A percentile compares a stretch with the other conserved stretches of the same genome.
Conservation (phyloP, 306 rosid genomes). For the Trifolium dubium region DNA sequence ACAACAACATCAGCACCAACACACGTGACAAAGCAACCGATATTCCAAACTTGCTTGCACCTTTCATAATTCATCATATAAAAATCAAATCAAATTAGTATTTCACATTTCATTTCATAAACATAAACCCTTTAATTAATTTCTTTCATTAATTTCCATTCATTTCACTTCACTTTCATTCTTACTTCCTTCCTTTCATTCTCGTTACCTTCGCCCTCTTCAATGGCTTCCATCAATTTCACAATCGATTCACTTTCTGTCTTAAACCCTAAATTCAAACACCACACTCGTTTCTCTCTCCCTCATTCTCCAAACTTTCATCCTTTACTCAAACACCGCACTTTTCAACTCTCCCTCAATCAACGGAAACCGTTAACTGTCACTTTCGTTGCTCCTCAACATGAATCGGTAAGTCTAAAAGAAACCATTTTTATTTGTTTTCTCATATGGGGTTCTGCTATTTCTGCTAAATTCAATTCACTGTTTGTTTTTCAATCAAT, state of each 20-base stretch:
- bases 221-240: slow-evolving; percentile 44
- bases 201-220: slow-evolving; percentile 48
- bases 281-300: slow-evolving; percentile 19
- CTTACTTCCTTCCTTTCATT: neutral
- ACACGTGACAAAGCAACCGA: neutral
- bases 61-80: neutral
- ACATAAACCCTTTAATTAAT: slow-evolving; percentile 32
- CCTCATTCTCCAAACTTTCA: slow-evolving; percentile 48
- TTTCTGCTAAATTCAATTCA: neutral
- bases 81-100: neutral
- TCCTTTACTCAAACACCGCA: slow-evolving; percentile 50
- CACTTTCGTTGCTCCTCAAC: slow-evolving; percentile 57
- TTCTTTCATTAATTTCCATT: neutral
- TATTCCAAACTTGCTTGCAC: slow-evolving; percentile 5
- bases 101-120: slow-evolving; percentile 23
- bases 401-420: slow-evolving; percentile 63
- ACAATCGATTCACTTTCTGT: slow-evolving; percentile 65
- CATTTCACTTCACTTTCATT: neutral
- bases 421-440: neutral
- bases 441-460: slow-evolving; percentile 3
- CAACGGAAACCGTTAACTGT: slow-evolving; percentile 50
- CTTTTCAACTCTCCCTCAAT: slow-evolving; percentile 41
- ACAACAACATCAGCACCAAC: neutral
- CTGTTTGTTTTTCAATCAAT: slow-evolving; percentile 5
- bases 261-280: slow-evolving; percentile 61